These are phyloP conservation scores for Periglandula ipomoeae DNA, from an alignment of 2,329 filamentous ascomycete genomes.

Conservation along the genomic window DNA sequence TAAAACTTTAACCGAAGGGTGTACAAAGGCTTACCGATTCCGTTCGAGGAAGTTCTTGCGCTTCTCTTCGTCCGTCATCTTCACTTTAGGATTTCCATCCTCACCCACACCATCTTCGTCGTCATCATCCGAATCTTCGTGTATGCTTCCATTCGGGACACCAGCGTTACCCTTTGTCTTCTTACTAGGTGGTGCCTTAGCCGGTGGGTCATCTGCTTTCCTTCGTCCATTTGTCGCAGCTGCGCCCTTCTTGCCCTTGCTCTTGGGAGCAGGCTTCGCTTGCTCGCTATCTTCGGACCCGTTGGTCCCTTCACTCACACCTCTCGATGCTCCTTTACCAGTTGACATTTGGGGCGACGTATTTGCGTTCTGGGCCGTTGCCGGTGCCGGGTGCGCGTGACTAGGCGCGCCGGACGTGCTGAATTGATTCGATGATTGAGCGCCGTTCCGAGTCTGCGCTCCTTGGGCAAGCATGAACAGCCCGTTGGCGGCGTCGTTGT, in stretches of 20 bases:
- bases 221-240: slow-evolving; percentile 56
- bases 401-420: slow-evolving; percentile 34
- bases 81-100: slow-evolving; percentile 51
- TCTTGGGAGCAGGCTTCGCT: slow-evolving; percentile 54
- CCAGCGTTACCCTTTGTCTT: slow-evolving; percentile 48
- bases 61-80: slow-evolving; percentile 99
- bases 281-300: slow-evolving; percentile 66
- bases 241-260: slow-evolving; percentile 60
- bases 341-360: slow-evolving; percentile 42
- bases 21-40: slow-evolving; percentile 62
- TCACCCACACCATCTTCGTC: slow-evolving; percentile 40
- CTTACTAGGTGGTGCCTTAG: slow-evolving; percentile 58
- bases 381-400: slow-evolving; percentile 38
- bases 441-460: slow-evolving; percentile 58
- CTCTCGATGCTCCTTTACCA: slow-evolving; percentile 41
- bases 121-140: slow-evolving; percentile 46
- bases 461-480: slow-evolving; percentile 77
- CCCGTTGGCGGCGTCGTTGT: slow-evolving; percentile 92
- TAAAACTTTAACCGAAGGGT: neutral
- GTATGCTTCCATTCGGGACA: slow-evolving; percentile 22
- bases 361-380: slow-evolving; percentile 26
- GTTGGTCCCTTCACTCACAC: slow-evolving; percentile 60
- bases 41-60: slow-evolving; percentile 94
- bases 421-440: slow-evolving; percentile 40
- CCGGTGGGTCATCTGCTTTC: slow-evolving; percentile 61